Evolutionary conservation across 1,284 basidiomycete genomes (phyloP).

Genomic region (Ustilago crameri): DNA sequence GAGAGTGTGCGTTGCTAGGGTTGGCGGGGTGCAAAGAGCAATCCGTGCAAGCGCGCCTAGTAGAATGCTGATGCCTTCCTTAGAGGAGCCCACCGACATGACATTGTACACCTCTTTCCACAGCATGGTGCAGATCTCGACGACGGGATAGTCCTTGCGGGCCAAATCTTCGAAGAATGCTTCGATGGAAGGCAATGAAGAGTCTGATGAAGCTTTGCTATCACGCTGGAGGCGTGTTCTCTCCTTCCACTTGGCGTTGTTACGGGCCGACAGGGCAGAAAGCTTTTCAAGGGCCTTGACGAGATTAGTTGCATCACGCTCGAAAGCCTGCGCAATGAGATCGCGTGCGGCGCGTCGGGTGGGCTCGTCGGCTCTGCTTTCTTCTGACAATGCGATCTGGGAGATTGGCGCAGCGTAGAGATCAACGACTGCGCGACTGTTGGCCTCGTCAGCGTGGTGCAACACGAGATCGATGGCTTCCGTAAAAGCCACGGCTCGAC

Average conservation of each 20-base stretch:
- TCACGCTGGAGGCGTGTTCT: conserved; percentile 23
- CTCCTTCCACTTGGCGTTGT: conserved; percentile 29
- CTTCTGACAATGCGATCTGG: conserved; percentile 36
- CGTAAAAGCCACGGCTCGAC: conserved; percentile 37
- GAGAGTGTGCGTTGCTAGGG: conserved; percentile 47
- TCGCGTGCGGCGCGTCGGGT: conserved; percentile 38
- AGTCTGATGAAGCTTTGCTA: conserved; percentile 9
- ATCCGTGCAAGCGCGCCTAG: conserved; percentile 40
- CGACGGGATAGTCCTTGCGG: conserved; percentile 22
- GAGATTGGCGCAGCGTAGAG: conserved; percentile 56
- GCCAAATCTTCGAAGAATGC: conserved; percentile 29
- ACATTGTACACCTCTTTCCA: conserved; percentile 48
- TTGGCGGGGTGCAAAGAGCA: conserved; percentile 39
- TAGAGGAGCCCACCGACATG: conserved; percentile 15
- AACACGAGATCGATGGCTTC: conserved; percentile 41
- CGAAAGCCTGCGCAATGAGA: conserved; percentile 45
- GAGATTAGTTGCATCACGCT: conserved; percentile 37
- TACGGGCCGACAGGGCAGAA: conserved; percentile 24
- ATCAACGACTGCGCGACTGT: conserved; percentile 48
- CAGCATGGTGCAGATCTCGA: conserved; percentile 45
- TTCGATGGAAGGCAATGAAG: conserved; percentile 3
- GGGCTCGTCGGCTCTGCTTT: conserved; percentile 20
- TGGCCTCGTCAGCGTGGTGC: conserved; percentile 40
- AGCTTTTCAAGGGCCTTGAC: conserved; percentile 27
- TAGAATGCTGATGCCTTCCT: conserved; percentile 41